Evolutionary conservation across 1,139 yeast genomes (phyloP), one percentile per base, ranked within the genome.

Genomic region (Yamadazyma conglobata): DNA sequence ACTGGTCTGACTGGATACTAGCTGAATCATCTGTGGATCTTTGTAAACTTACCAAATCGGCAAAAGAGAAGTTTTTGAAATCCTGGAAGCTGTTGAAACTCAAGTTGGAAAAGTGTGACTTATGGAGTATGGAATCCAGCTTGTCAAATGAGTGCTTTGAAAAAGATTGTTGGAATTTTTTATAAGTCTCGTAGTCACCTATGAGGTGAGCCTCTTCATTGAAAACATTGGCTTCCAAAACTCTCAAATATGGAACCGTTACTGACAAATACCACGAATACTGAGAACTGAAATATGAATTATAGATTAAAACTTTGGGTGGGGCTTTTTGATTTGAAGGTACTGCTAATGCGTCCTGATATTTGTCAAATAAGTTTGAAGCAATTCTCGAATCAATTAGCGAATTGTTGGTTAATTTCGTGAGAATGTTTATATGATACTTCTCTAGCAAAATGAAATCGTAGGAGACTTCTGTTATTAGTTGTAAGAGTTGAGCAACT

Each of bases 401-500:
- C 8, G 57, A 56, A 37, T 65, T 63, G 34, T 53, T 49, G 38
- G 55, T 52, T 24, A 65, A 46, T 38, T 66, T 66, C 6, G 60
- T 43, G 19, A 61, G 40, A 16, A 66, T 62, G 31, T 67, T 70
- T 19, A 67, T 52, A 33, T 54, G 59, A 41, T 67, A 68, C 35
- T 58, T 63, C 32, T 68, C 74, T 38, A 68, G 48, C 19, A 67
- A 47, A 31, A 64, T 52, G 39, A 49, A 68, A 36, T 68, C 74
- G 39, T 61, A 60, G 1, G 69, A 57, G 5, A 63, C 61, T 37
- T 64, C 64, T 4, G 64, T 55, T 4, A 65, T 48, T 5, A 56
- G 34, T 35, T 59, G 65, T 19, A 64, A 33, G 13, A 64, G 40
- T 19, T 56, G 39, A 10, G 52, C 46, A 4, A 46, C 43, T 6